phyloP scores from a whole-genome alignment of 2,329 filamentous ascomycete species.

The Hymenoscyphus repandus region DNA sequence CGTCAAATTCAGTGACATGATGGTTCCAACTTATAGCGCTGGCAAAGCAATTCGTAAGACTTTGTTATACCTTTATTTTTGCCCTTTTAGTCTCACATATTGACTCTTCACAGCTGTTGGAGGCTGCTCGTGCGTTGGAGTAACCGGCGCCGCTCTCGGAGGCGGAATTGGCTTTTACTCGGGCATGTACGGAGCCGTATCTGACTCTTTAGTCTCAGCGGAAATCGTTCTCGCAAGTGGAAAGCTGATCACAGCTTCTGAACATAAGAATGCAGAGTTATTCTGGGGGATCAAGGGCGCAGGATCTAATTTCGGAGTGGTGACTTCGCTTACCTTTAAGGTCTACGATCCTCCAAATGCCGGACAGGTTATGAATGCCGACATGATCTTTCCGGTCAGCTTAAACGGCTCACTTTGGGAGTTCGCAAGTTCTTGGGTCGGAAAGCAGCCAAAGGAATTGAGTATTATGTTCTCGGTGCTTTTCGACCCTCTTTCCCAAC shows the following conservation, averaged over 20 bases:
- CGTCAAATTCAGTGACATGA: neutral
- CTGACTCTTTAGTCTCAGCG: conserved; percentile 31
- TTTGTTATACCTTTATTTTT: neutral
- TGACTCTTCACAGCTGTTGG: neutral
- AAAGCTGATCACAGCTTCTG: conserved; percentile 18
- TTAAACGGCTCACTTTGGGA: neutral
- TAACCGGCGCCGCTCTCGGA: neutral
- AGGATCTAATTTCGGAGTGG: conserved; percentile 14
- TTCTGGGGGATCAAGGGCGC: conserved; percentile 32
- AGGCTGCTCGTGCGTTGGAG: neutral
- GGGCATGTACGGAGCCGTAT: neutral
- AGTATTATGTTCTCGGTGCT: neutral
- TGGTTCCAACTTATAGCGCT: neutral
- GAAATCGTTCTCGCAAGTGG: conserved; percentile 30
- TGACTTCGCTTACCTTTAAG: conserved; percentile 25
- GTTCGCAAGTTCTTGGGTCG: neutral
- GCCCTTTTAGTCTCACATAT: neutral
- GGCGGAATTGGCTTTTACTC: neutral
- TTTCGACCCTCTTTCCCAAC: neutral
- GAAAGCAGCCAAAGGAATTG: neutral
- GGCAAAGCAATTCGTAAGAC: conserved; percentile 3
- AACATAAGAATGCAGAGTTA: conserved; percentile 26
- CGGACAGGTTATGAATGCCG: neutral
- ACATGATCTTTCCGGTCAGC: neutral
- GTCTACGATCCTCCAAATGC: conserved; percentile 1